Percentiles rank a stretch among this genome's conserved stretches.
Conservation (phyloP, 169 alveolate species). For the Eimeria sp. region DNA sequence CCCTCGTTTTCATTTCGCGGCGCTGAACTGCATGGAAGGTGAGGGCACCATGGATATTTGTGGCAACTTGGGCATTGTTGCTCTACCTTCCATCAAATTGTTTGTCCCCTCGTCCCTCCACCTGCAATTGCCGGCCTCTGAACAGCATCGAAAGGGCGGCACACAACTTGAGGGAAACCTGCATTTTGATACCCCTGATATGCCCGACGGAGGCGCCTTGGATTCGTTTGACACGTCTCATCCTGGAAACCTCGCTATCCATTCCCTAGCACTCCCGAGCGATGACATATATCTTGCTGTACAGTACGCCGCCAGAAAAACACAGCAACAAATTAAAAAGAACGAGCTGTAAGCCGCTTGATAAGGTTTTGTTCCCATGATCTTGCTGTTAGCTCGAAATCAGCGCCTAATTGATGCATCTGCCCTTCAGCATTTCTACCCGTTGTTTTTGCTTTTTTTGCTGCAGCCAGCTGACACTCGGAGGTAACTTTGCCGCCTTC, state of each 20-base stretch:
- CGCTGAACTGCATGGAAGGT: slow-evolving; percentile 57
- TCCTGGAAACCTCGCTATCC: neutral
- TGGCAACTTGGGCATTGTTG: slow-evolving; percentile 20
- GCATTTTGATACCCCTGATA: neutral
- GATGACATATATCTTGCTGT: slow-evolving; percentile 52
- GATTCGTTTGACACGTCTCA: slow-evolving; percentile 10
- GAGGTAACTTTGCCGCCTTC: slow-evolving; percentile 2
- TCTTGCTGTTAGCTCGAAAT: neutral
- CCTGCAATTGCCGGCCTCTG: slow-evolving; percentile 29
- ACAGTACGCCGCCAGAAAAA: slow-evolving; percentile 38
- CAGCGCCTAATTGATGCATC: neutral
- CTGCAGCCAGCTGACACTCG: slow-evolving; percentile 56
- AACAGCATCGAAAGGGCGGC: neutral
- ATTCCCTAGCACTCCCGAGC: slow-evolving; percentile 65
- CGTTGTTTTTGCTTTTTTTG: neutral
- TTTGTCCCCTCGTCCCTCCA: slow-evolving; percentile 53
- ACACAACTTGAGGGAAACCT: neutral
- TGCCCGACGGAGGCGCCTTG: slow-evolving; percentile 23
- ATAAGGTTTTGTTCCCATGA: neutral
- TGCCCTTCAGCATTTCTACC: neutral
- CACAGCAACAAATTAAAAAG: slow-evolving; percentile 15
- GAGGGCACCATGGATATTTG: slow-evolving; percentile 2
- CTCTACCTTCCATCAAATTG: slow-evolving; percentile 58
- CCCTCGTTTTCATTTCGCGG: slow-evolving; percentile 13
- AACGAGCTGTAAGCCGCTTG: neutral